Evolutionary conservation across 352 stramenopile genomes (phyloP).

Genomic region (Phytopythium oedochilum): DNA sequence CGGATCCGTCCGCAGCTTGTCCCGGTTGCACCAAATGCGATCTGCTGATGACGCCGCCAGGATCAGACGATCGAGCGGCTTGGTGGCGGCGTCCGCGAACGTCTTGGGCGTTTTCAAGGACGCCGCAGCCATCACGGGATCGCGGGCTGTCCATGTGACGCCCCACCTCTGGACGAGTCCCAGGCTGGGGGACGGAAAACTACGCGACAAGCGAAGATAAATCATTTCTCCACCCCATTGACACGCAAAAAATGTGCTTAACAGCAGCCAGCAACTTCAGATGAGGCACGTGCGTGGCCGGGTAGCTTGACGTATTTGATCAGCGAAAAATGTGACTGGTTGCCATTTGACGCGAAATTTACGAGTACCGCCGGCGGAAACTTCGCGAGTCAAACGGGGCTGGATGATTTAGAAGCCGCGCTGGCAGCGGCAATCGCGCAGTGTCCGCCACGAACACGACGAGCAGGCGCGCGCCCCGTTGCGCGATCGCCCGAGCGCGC

Average conservation of each 20-base stretch:
- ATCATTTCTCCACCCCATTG: neutral
- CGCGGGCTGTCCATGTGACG: constrained; percentile 1
- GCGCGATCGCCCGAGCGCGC: neutral
- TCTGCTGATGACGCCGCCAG: too few species aligned
- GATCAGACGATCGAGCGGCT: neutral
- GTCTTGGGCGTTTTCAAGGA: too few species aligned
- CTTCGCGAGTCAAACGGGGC: too few species aligned
- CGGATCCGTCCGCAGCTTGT: neutral
- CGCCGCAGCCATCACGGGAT: constrained; percentile 1
- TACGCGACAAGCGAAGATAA: neutral
- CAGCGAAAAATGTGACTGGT: neutral
- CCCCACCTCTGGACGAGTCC: neutral
- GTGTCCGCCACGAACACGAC: constrained; percentile 2
- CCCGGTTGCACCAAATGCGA: constrained; percentile 1
- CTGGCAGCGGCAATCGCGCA: too few species aligned
- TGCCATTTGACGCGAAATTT: too few species aligned
- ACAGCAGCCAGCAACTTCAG: too few species aligned
- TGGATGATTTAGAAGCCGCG: too few species aligned
- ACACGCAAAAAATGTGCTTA: neutral
- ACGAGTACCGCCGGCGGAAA: neutral
- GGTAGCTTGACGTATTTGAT: neutral
- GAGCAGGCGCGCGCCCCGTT: constrained; percentile 1
- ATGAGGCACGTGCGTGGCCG: neutral
- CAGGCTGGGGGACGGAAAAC: neutral
- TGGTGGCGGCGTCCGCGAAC: too few species aligned